phyloP scores from a whole-genome alignment of 2,329 filamentous ascomycete species.

The Talaromyces sp. region DNA sequence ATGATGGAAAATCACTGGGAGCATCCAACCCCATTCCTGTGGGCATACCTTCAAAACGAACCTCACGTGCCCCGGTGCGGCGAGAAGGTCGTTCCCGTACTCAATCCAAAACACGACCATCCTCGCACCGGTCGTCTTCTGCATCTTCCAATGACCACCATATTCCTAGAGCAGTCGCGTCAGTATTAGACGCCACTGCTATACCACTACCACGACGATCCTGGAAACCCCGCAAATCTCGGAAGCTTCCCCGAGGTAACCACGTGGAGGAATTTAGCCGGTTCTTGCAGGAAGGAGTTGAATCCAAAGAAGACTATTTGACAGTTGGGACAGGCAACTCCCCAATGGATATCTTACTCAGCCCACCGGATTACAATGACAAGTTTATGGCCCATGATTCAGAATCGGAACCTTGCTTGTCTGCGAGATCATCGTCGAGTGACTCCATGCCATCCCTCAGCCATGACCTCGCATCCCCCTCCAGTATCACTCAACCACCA shows the following conservation, averaged over 20 bases:
- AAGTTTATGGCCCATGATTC: slow-evolving; percentile 47
- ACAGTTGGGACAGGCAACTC: slow-evolving; percentile 47
- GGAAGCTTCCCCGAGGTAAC: slow-evolving; percentile 45
- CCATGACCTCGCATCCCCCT: slow-evolving; percentile 53
- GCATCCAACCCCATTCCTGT: slow-evolving; percentile 35
- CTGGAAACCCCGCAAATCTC: slow-evolving; percentile 41
- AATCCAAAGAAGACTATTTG: slow-evolving; percentile 52
- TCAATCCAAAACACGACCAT: slow-evolving; percentile 20
- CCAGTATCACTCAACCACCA: slow-evolving; percentile 47
- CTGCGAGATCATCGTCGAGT: slow-evolving; percentile 57
- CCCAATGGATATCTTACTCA: slow-evolving; percentile 59
- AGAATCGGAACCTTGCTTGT: slow-evolving; percentile 48
- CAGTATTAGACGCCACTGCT: slow-evolving; percentile 60
- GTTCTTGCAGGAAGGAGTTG: slow-evolving; percentile 56
- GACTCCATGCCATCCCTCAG: slow-evolving; percentile 62
- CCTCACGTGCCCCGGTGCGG: slow-evolving; percentile 23
- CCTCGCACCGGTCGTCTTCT: slow-evolving; percentile 31
- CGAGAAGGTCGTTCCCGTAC: slow-evolving; percentile 24
- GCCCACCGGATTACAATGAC: slow-evolving; percentile 53
- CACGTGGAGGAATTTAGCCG: slow-evolving; percentile 57
- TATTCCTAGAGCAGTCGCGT: slow-evolving; percentile 59
- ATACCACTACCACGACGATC: slow-evolving; percentile 57
- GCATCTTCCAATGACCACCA: slow-evolving; percentile 41
- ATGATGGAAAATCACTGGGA: slow-evolving; percentile 8
- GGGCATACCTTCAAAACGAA: slow-evolving; percentile 39